Base-by-base conservation (phyloP, 495 filamentous ascomycete species). In the Aspergillus conjunctus region DNA sequence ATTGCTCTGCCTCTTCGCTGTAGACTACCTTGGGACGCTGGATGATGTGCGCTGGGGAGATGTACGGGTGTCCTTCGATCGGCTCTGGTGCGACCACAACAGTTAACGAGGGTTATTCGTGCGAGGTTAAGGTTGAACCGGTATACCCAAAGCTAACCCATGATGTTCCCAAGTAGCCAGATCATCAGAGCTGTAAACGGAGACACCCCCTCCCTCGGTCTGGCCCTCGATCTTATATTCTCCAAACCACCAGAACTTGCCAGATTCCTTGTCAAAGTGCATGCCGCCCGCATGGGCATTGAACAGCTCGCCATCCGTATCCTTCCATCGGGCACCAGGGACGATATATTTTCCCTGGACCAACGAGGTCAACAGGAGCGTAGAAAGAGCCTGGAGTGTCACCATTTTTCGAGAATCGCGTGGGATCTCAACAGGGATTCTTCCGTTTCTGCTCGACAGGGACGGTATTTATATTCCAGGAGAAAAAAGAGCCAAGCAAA, bases 241-340 rank as follows among this genome's bases (percentile, higher is more conserved):
- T 48, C 68, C 68, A 32, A 68, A 70, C 60, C 63, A 67, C 65
- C 68, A 70, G 48, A 70, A 70, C n/a, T 58, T 58, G n/a, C 58
- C 63, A 0, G 65, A 60, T 2, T 62, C 58, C 18, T 60, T 46
- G 41, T 70, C 68, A 22, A 70, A 70, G 7, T 62, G 63, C 15
- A 70, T 55, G 1, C 60, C 59, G 0, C 60, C 65, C 1, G 65
- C 68, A 34, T 70, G 68, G 1, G 68, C 68, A 39, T 66, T 70
- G 11, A 70, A 60, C 39, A 67, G 18, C 1, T 63, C 59, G 2
- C 68, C 68, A 18, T 66, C 53, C 11, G 68, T 70, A 33, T 70
- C 68, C 10, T 39, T 63, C 68, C 68, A 70, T 54, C 68, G 59
- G 7, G 54, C 68, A 22, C 68, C 68, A 0, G 68, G 68, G 0